A percentile compares a stretch with the other conserved stretches of the same genome.
Conservation (phyloP, 768 basidiomycete genomes). For the Phlebiopsis gigantea region DNA sequence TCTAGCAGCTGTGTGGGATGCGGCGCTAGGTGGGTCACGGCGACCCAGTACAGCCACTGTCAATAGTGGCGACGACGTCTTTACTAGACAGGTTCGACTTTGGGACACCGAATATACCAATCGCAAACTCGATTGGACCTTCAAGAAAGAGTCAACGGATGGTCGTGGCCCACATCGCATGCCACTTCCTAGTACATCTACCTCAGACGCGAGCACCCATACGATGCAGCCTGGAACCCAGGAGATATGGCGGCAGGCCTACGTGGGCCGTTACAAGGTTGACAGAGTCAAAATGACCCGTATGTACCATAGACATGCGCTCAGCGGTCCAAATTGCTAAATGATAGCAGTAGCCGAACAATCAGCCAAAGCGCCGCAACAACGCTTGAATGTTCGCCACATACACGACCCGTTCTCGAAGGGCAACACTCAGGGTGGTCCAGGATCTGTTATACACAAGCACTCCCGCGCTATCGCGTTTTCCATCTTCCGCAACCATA, state of each 20-base stretch:
- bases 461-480: slow-evolving; percentile 78
- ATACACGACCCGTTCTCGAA: slow-evolving; percentile 44
- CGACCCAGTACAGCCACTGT: slow-evolving; percentile 31
- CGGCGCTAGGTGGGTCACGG: slow-evolving; percentile 16
- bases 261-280: slow-evolving; percentile 62
- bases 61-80: slow-evolving; percentile 34
- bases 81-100: slow-evolving; percentile 30
- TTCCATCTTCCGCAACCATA: slow-evolving; percentile 68
- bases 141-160: slow-evolving; percentile 48
- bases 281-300: slow-evolving; percentile 33
- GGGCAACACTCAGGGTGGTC: slow-evolving; percentile 43
- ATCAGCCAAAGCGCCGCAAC: slow-evolving; percentile 55
- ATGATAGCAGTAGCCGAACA: slow-evolving; percentile 30
- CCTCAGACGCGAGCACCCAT: slow-evolving; percentile 10
- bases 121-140: slow-evolving; percentile 49
- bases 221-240: slow-evolving; percentile 45
- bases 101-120: slow-evolving; percentile 39
- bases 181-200: slow-evolving; percentile 15
- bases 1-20: slow-evolving; percentile 9
- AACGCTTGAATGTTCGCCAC: slow-evolving; percentile 60
- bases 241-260: slow-evolving; percentile 64
- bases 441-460: slow-evolving; percentile 69
- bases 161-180: slow-evolving; percentile 15
- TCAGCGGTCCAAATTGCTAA: no score
- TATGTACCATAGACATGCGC: slow-evolving; percentile 14